Evolutionary conservation across 306 rosid genomes (phyloP), one percentile per base, ranked within the genome.

Genomic region (Ormosia emarginata): DNA sequence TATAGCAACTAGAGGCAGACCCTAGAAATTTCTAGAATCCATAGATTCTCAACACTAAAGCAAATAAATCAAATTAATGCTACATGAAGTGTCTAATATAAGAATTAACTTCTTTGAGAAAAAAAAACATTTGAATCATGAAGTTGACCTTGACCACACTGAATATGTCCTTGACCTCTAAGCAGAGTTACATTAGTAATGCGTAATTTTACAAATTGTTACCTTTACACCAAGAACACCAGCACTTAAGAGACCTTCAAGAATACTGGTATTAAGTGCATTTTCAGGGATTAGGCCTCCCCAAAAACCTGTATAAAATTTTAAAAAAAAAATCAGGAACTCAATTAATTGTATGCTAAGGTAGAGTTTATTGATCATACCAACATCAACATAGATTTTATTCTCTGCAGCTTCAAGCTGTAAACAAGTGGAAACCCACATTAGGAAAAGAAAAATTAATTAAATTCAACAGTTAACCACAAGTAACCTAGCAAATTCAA

Each of bases 151-250:
- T 49, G 75, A 57, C 32, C 68, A 62, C 15, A 2, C 46, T 56
- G 10, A 72, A 29, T 49, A 65, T 71, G 52, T 56, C 41, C 14
- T 50, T 34, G 9, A 32, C 58, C 39, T 33, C 75, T 56, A 57
- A 53, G 63, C 71, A 82, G 81, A 39, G 62, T 67, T 74, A 34
- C 61, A 59, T 15, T 41, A 10, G 53, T 29, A 36, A 81, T 32
- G 36, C 34, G 8, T 9, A 41, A 36, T 82, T 44, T 67, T 84
- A 79, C 18, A 32, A 85, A 53, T 15, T 14, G 44, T 74, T 88
- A 95, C 99, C 99, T 95, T 95, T 64, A 92, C 49, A 75, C 98
- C 99, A 75, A 95, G 98, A 84, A 84, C 99, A 46, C 99, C 99
- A 0, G 97, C 94, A 79, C 82, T 83, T 82, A 95, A 83, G 71